Conservation (phyloP, 805 yeast genomes). For the Schwanniomyces polymorphus region DNA sequence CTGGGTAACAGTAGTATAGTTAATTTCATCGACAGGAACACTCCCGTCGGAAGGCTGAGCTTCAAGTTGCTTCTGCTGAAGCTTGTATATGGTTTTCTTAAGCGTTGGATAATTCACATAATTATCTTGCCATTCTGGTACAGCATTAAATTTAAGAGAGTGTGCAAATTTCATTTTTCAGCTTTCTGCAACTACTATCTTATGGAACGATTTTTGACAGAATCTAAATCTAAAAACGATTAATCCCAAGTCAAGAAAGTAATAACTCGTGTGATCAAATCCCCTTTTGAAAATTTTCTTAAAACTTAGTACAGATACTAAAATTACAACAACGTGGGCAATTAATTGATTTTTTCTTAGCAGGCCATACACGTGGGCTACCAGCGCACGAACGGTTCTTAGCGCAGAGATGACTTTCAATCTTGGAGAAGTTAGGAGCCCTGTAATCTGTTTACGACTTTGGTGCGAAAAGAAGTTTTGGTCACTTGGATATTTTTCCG, state of each 20-base stretch:
- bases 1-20: constrained; percentile 26
- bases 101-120: constrained; percentile 48
- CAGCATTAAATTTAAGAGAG: constrained; percentile 51
- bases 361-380: background rate
- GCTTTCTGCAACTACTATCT: background rate
- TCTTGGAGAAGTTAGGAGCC: background rate
- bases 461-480: no score
- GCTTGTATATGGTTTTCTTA: constrained; percentile 55
- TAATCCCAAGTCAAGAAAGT: background rate
- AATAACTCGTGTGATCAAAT: constrained; percentile 8
- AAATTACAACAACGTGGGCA: background rate
- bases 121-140: constrained; percentile 52
- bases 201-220: background rate
- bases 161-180: constrained; percentile 48
- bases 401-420: background rate
- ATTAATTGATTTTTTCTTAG: constrained; percentile 1
- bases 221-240: background rate
- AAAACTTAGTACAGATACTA: background rate
- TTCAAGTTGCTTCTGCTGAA: constrained; percentile 43
- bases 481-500: background rate
- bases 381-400: background rate
- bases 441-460: no score
- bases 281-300: constrained; percentile 3
- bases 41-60: constrained; percentile 25
- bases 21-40: constrained; percentile 13